These are phyloP conservation scores for Yarrowia porcina DNA, from an alignment of 805 yeast species.

Conservation along the genomic window DNA sequence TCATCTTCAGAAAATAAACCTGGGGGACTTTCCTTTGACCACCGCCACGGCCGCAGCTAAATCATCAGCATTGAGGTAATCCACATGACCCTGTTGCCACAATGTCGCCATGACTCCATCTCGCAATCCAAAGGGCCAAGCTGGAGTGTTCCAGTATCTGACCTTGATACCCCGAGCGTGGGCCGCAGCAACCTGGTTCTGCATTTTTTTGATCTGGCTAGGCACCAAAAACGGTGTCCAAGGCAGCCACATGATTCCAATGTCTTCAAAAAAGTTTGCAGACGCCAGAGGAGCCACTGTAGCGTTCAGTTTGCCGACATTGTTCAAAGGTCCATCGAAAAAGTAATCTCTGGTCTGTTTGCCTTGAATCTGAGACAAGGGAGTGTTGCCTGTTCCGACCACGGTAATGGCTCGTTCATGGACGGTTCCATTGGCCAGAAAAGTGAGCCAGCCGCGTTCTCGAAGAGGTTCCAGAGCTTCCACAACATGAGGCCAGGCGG, in stretches of 20 bases:
- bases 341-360: constrained; percentile 42
- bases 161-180: constrained; percentile 48
- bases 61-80: constrained; percentile 63
- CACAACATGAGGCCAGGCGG: constrained; percentile 48
- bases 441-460: constrained; percentile 49
- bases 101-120: constrained; percentile 51
- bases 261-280: constrained; percentile 33
- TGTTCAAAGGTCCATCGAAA: constrained; percentile 51
- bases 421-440: constrained; percentile 41
- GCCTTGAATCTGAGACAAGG: constrained; percentile 41
- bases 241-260: constrained; percentile 31
- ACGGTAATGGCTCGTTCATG: constrained; percentile 57
- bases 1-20: constrained; percentile 4
- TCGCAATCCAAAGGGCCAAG: constrained; percentile 55
- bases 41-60: constrained; percentile 41
- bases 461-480: constrained; percentile 48
- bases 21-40: constrained; percentile 5
- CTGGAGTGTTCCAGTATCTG: constrained; percentile 69
- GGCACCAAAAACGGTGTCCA: constrained; percentile 33
- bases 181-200: constrained; percentile 11
- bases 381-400: constrained; percentile 64
- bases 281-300: constrained; percentile 42
- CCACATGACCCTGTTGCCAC: constrained; percentile 46
- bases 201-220: constrained; percentile 8
- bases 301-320: constrained; percentile 32